phyloP scores from a whole-genome alignment of 805 yeast species.

The Wickerhamiella domercqiae region DNA sequence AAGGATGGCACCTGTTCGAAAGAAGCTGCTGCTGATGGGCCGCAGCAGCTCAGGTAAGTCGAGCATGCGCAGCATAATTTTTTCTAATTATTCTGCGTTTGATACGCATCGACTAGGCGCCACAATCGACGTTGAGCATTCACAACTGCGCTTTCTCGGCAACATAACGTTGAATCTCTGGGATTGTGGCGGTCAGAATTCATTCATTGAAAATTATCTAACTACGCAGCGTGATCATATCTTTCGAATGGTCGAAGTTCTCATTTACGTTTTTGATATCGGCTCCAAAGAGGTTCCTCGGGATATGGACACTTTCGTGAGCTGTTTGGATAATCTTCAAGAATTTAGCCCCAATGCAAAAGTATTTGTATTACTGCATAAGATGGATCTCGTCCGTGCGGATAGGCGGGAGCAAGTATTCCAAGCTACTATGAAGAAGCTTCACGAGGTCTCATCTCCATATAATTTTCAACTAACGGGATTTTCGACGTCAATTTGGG shows the following conservation, averaged over 20 bases:
- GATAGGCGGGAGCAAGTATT: constrained; percentile 77
- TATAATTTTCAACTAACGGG: constrained; percentile 59
- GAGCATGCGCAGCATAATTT: constrained; percentile 92
- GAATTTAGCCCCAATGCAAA: constrained; percentile 82
- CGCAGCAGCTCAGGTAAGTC: constrained; percentile 96
- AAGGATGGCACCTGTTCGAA: constrained; percentile 26
- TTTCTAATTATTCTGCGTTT: constrained; percentile 86
- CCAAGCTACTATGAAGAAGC: constrained; percentile 65
- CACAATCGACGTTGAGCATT: constrained; percentile 96
- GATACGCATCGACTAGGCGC: constrained; percentile 94
- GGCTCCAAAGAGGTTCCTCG: constrained; percentile 82
- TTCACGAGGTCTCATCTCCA: constrained; percentile 60
- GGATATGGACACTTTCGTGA: constrained; percentile 81
- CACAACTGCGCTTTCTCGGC: constrained; percentile 81
- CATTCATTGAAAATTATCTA: constrained; percentile 87
- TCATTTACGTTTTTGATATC: constrained; percentile 92
- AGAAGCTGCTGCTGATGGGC: constrained; percentile 62
- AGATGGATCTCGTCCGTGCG: constrained; percentile 87
- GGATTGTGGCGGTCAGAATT: constrained; percentile 96
- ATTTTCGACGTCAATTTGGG: constrained; percentile 95
- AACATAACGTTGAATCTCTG: constrained; percentile 89
- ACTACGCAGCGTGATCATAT: constrained; percentile 81
- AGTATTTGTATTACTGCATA: constrained; percentile 80
- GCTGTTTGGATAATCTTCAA: constrained; percentile 65
- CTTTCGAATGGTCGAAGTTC: constrained; percentile 87